Base-by-base conservation (phyloP, 345 rosid species). In the Zanthoxylum bungeanum region DNA sequence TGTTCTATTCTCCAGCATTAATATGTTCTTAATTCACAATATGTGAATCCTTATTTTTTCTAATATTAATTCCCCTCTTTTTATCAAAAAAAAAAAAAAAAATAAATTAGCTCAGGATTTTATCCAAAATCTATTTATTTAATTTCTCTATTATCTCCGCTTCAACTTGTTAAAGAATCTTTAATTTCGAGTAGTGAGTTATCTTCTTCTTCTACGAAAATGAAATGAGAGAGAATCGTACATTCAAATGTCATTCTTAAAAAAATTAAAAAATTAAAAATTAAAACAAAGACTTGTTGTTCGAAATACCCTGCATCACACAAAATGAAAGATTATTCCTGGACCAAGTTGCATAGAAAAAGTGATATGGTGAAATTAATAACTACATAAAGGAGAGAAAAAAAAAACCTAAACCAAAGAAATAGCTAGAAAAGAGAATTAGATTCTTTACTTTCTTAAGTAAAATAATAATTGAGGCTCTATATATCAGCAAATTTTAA, bases 371-470 rank as follows among this genome's bases (percentile, higher is more conserved):
- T 44, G 49, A 44, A 14, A n/a, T 24, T 17, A 28, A 64, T 2
- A 42, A 1, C 14, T 42, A 64, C 3, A 28, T 22, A 33, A n/a
- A n/a, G 36, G 36, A 36, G n/a, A n/a, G n/a, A n/a, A n/a, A n/a
- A n/a, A n/a, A n/a, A 9, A 2, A n/a, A 8, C 46, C 64, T n/a
- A 9, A 60, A 34, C 44, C n/a, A 16, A 30, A 30, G 9, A 30
- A 58, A 31, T 5, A 47, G 9, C 19, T 0, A 19, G 22, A n/a
- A 28, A 59, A 58, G 22, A 58, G 5, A n/a, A 17, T 3, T n/a
- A 64, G 55, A 65, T 64, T 64, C 56, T 64, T 28, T 42, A 21
- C 51, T n/a, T 22, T 66, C 57, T 33, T 31, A 31, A 66, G 50
- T 25, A 42, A 31, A 66, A 33, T 25, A 42, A 64, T 64, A 24